Evolutionary conservation across 306 rosid genomes (phyloP).

Genomic region (Fragaria nilgerrensis): DNA sequence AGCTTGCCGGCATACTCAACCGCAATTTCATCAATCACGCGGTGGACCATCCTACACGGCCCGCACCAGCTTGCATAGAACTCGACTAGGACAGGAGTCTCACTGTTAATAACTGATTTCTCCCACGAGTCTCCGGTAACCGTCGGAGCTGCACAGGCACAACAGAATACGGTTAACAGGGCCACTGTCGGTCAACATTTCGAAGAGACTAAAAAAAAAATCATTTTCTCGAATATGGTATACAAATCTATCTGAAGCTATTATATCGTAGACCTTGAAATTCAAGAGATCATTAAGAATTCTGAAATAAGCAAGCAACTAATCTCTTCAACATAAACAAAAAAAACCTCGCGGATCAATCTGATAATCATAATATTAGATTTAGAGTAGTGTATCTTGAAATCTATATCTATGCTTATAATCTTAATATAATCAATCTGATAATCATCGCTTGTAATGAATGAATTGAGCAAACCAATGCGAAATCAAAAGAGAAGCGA

Average conservation of each 20-base stretch:
- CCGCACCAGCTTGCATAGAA: conserved; percentile 96
- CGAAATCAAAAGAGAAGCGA: background rate
- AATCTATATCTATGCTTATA: background rate
- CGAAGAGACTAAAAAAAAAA: too few species aligned
- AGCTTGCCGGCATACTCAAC: conserved; percentile 70
- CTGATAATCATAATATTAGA: background rate
- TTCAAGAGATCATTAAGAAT: too few species aligned
- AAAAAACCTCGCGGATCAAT: background rate
- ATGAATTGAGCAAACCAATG: background rate
- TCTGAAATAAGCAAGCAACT: background rate
- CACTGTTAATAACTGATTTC: conserved; percentile 51
- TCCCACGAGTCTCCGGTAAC: conserved; percentile 75
- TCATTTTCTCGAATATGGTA: too few species aligned
- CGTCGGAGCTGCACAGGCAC: conserved; percentile 46
- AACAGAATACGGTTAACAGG: conserved; percentile 28
- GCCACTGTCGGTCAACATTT: conserved; percentile 5
- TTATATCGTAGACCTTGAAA: too few species aligned
- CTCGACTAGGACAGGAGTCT: conserved; percentile 78
- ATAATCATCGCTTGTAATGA: too few species aligned
- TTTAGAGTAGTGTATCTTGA: background rate
- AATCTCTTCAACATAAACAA: background rate
- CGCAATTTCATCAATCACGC: conserved; percentile 75
- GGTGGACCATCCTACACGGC: conserved; percentile 91
- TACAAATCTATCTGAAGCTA: too few species aligned
- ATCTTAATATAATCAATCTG: background rate